Percentiles rank a stretch among this genome's conserved stretches.
phyloP scores from a whole-genome alignment of 768 basidiomycete species.

The Pisolithus albus region DNA sequence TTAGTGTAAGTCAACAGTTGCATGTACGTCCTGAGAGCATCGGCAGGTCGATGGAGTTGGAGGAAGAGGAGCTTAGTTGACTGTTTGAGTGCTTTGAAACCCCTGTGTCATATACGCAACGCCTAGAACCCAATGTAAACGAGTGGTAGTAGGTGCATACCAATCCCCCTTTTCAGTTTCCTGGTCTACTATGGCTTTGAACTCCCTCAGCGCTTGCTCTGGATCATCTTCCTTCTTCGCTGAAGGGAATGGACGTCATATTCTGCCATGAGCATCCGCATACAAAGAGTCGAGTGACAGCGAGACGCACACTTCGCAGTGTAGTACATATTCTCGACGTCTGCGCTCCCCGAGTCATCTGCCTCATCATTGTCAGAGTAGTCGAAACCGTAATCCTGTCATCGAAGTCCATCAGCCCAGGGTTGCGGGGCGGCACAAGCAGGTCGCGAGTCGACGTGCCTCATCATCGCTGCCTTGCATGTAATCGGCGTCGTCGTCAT shows the following conservation, averaged over 20 bases:
- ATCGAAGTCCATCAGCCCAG: not conserved
- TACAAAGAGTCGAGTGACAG: not conserved
- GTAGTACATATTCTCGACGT: constrained; percentile 98
- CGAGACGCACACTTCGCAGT: constrained; percentile 81
- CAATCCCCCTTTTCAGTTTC: constrained; percentile 94
- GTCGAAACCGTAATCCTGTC: constrained; percentile 90
- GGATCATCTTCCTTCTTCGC: constrained; percentile 93
- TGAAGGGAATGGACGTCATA: constrained; percentile 22
- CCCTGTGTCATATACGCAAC: constrained; percentile 46
- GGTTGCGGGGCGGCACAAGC: constrained; percentile 5
- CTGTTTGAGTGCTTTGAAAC: constrained; percentile 98
- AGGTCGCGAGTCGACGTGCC: constrained; percentile 31
- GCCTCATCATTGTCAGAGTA: constrained; percentile 89
- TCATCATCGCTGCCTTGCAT: constrained; percentile 88
- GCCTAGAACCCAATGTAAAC: not conserved
- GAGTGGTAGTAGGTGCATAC: constrained; percentile 36
- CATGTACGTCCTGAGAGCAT: constrained; percentile 82
- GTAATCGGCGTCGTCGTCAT: constrained; percentile 91
- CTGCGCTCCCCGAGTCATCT: constrained; percentile 72
- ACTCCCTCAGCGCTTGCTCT: constrained; percentile 86
- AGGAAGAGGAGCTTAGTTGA: constrained; percentile 92
- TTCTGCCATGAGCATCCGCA: not conserved
- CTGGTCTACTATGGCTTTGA: constrained; percentile 79
- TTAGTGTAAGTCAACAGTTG: constrained; percentile 90
- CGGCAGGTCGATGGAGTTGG: constrained; percentile 65